Conservation (phyloP, 1,284 basidiomycete species). For the Megacollybia platyphylla region DNA sequence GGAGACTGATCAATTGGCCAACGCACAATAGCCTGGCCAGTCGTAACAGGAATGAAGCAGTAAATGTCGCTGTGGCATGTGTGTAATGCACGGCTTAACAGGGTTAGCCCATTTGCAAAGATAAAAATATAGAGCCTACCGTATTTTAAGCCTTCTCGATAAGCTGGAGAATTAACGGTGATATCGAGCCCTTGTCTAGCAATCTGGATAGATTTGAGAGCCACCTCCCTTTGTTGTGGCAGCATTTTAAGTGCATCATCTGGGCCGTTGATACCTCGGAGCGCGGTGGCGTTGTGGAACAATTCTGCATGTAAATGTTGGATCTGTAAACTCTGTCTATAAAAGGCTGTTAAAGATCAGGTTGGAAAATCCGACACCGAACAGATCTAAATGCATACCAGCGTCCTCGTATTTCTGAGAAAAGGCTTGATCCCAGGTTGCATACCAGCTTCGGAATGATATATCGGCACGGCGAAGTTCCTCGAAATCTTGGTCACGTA, state of each 20-base stretch:
- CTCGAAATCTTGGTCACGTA: constrained; percentile 54
- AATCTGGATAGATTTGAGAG: constrained; percentile 58
- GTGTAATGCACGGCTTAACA: constrained; percentile 72
- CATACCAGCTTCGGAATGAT: constrained; percentile 64
- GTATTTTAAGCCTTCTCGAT: constrained; percentile 84
- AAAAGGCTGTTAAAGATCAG: constrained; percentile 42
- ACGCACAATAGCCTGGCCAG: constrained; percentile 76
- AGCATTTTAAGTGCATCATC: constrained; percentile 72
- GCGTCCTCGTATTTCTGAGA: constrained; percentile 75
- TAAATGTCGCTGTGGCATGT: constrained; percentile 86
- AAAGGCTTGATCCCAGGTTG: constrained; percentile 66
- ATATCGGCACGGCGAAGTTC: constrained; percentile 50
- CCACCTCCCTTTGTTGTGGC: constrained; percentile 53
- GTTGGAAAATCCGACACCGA: constrained; percentile 1
- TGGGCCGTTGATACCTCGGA: constrained; percentile 63
- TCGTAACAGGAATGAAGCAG: constrained; percentile 80
- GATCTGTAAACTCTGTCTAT: constrained; percentile 71
- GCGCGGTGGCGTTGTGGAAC: constrained; percentile 69
- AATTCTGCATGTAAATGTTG: constrained; percentile 71
- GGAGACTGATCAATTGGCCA: neutral
- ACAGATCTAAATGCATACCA: constrained; percentile 26
- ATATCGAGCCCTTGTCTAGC: constrained; percentile 61
- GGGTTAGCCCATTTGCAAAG: constrained; percentile 2
- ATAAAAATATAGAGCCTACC: constrained; percentile 28
- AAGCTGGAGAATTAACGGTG: constrained; percentile 65